These are phyloP conservation scores for Cenchrus fungigraminus DNA, from an alignment of 176 grass and related monocot species.

Conservation along the genomic window DNA sequence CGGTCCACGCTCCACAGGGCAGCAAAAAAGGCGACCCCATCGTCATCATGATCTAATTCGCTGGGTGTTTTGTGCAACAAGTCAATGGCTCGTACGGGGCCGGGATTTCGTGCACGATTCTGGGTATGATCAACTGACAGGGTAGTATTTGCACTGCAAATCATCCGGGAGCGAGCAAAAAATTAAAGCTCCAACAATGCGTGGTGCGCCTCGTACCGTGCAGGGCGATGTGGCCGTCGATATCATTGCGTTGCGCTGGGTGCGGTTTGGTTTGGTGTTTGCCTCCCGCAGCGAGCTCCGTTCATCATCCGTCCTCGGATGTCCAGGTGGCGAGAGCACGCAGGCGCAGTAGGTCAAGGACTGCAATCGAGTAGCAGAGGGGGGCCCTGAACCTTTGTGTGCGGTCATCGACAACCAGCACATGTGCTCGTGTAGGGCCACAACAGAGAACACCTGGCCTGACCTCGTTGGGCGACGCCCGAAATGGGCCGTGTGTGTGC, in stretches of 20 bases:
- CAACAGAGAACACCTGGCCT: constrained; percentile 17
- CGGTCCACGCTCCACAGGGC: not conserved
- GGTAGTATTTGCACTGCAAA: no score
- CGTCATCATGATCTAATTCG: not conserved
- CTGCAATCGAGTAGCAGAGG: not conserved
- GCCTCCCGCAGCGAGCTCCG: not conserved
- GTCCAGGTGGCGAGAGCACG: constrained; percentile 1
- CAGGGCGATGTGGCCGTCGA: not conserved
- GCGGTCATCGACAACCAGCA: not conserved
- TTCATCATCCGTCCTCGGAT: no score
- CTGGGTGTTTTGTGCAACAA: not conserved
- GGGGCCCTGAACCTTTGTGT: constrained; percentile 6
- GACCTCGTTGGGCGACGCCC: not conserved
- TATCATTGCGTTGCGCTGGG: constrained; percentile 1
- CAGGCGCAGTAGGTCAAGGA: not conserved
- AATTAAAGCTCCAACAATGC: no score
- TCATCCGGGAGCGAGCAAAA: no score
- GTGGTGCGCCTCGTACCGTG: no score
- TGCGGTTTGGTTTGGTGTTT: not conserved
- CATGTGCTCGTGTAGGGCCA: not conserved
- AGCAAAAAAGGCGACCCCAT: not conserved
- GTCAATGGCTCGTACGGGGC: not conserved
- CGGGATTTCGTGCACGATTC: not conserved
- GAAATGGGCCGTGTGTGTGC: not conserved
- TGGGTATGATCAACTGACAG: not conserved